Percentiles rank a stretch among this genome's conserved stretches.
Evolutionary conservation across 106 monocot genomes (phyloP).

Genomic region (Platanthera zijinensis): DNA sequence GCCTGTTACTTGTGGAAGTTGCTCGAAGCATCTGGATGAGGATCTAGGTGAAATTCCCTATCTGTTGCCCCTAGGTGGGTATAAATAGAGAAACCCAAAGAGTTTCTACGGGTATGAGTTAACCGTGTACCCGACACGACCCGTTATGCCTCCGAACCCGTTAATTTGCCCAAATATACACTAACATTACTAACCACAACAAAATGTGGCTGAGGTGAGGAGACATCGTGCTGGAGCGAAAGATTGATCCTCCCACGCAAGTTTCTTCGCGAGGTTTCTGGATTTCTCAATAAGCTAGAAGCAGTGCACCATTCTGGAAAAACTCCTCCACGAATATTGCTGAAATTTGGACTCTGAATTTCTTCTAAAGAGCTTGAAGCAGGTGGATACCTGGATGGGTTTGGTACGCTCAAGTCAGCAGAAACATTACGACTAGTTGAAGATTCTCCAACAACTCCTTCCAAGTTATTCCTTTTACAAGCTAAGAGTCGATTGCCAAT

Average conservation of each 20-base stretch:
- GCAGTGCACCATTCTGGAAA: conserved; percentile 11
- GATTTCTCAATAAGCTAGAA: conserved; percentile 13
- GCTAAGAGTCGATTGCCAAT: conserved; percentile 35
- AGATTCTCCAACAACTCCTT: conserved; percentile 45
- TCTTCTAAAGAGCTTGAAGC: no score
- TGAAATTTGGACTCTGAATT: no score
- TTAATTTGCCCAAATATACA: conserved; percentile 17
- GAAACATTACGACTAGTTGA: conserved; percentile 31
- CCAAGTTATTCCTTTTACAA: conserved; percentile 78
- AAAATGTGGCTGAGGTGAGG: conserved; percentile 25
- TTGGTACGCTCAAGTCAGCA: conserved; percentile 20
- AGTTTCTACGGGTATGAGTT: no score
- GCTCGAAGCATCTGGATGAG: no score
- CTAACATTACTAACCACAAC: conserved; percentile 16
- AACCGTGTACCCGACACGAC: no score
- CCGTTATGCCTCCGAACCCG: no score
- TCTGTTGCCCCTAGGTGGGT: no score
- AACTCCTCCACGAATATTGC: conserved; percentile 7
- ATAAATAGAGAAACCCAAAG: no score
- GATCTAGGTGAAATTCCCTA: no score
- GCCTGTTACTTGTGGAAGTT: no score
- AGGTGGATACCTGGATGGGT: no score
- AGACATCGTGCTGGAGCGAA: conserved; percentile 21
- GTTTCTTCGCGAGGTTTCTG: conserved; percentile 46
- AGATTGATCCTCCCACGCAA: conserved; percentile 36